Percentiles rank a stretch among this genome's conserved stretches.
Conservation (phyloP, 345 rosid genomes). For the Eucalyptus polyanthemos region DNA sequence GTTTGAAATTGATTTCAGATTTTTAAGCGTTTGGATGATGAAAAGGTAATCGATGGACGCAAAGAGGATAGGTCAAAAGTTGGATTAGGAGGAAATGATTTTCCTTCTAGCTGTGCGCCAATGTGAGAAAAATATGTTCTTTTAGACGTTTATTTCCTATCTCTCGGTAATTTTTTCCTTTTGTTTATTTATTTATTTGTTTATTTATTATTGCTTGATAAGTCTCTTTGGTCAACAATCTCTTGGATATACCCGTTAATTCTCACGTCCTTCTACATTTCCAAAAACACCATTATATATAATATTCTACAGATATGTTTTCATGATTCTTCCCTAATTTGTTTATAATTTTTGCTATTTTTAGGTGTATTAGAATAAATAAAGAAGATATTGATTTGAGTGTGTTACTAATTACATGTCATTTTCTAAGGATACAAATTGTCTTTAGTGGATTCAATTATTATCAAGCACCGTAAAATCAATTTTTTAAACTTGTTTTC, state of each 20-base stretch:
- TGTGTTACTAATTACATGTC: neutral
- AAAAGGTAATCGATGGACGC: neutral
- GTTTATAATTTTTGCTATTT: neutral
- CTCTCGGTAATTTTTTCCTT: too few relatives aligned
- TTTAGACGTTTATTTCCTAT: neutral
- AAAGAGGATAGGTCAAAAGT: neutral
- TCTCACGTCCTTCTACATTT: neutral
- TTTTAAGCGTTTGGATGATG: neutral
- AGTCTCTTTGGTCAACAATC: neutral
- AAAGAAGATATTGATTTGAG: neutral
- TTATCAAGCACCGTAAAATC: neutral
- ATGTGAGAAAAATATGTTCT: neutral
- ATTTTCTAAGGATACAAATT: neutral
- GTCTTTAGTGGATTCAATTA: neutral
- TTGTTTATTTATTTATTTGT: too few relatives aligned
- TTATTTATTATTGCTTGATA: neutral
- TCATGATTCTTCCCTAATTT: neutral
- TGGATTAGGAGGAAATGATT: neutral
- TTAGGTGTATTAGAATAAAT: too few relatives aligned
- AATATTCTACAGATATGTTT: neutral
- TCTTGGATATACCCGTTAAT: neutral
- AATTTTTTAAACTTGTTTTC: neutral
- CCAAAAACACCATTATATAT: neutral
- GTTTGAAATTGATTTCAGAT: neutral
- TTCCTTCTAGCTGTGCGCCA: neutral